Evolutionary conservation across 1,284 basidiomycete genomes (phyloP).

Genomic region (Gymnopus androsaceus): DNA sequence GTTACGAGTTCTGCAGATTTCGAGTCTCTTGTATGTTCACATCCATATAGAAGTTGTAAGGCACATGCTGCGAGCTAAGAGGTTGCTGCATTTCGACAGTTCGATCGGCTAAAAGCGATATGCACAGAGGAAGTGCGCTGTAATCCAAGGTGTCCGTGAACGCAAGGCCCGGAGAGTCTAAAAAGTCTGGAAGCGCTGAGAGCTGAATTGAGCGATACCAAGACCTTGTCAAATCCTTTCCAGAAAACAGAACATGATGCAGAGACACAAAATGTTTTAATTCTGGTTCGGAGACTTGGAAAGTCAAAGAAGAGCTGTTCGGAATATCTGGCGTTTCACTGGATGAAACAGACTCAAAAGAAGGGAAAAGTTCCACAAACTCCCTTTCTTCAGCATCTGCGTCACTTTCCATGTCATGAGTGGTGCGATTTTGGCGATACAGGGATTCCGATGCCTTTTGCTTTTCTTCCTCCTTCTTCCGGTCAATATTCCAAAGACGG

Average conservation of each 20-base stretch:
- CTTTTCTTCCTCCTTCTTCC: conserved; percentile 65
- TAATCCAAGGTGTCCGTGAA: conserved; percentile 51
- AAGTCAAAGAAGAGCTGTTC: not conserved
- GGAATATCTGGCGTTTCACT: conserved; percentile 18
- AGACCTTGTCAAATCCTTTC: conserved; percentile 23
- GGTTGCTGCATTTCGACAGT: conserved; percentile 32
- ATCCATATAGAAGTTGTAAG: conserved; percentile 82
- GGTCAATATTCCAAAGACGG: conserved; percentile 83
- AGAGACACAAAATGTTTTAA: conserved; percentile 37
- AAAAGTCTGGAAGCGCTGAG: conserved; percentile 32
- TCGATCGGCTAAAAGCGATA: conserved; percentile 43
- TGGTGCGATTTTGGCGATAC: conserved; percentile 72
- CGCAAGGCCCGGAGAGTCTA: conserved; percentile 25
- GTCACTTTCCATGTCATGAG: conserved; percentile 66
- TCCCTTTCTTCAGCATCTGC: conserved; percentile 81
- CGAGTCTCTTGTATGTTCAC: conserved; percentile 70
- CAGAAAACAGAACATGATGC: conserved; percentile 32
- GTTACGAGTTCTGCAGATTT: conserved; percentile 59
- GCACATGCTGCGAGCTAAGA: conserved; percentile 19
- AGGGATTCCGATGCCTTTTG: conserved; percentile 73
- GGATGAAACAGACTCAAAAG: conserved; percentile 62
- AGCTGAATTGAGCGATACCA: not conserved
- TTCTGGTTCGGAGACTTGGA: conserved; percentile 5
- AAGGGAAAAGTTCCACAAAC: conserved; percentile 82
- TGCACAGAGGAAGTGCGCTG: conserved; percentile 49